Evolutionary conservation across 2,329 filamentous ascomycete species (phyloP), one percentile per base, ranked within the genome.

Genomic region (Phoma sp.): DNA sequence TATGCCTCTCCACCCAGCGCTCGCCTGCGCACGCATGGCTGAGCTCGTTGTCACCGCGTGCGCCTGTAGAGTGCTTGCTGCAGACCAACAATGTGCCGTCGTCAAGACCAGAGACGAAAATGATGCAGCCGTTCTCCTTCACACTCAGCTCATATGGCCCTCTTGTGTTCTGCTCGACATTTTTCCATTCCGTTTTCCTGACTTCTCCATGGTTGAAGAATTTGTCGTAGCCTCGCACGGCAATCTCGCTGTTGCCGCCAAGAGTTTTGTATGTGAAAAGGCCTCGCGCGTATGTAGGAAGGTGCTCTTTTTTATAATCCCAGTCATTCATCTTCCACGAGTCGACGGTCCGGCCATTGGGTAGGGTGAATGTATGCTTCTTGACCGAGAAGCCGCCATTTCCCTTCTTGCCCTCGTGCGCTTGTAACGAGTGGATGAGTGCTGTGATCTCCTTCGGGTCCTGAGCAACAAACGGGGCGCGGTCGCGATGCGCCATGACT

Each of bases 51-150:
- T 96, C 91, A 21, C 76, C 77, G n/a, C 94, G 85, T 22, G 85
- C 81, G 6, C 95, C 95, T 0, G 93, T 98, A 0, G 95, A 98
- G 75, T 99, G 95, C 73, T 99, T 99, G 82, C 94, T 98, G 84
- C 94, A 98, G n/a, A 99, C 93, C 7, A 99, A 81, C 9, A 99
- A 81, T 1, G 91, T 92, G 32, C 86, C 93, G 68, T 97, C 93
- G 68, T 96, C 91, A 21, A 99, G 81, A 13, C 93, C 95, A 15
- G 92, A 89, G 39, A 99, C 87, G 79, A 99, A 99, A 65, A 99
- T 97, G 76, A 99, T 99, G 76, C 95, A 99, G n/a, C 95, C 95
- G 69, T 99, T 99, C 77, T 99, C 95, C 78, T 99, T 99, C 47
- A 98, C 86, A 54, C 92, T 98, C 51, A 99, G 80, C 77, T 99